Evolutionary conservation across 495 filamentous ascomycete species (phyloP), one percentile per base, ranked within the genome.

Genomic region (Podospora comata): DNA sequence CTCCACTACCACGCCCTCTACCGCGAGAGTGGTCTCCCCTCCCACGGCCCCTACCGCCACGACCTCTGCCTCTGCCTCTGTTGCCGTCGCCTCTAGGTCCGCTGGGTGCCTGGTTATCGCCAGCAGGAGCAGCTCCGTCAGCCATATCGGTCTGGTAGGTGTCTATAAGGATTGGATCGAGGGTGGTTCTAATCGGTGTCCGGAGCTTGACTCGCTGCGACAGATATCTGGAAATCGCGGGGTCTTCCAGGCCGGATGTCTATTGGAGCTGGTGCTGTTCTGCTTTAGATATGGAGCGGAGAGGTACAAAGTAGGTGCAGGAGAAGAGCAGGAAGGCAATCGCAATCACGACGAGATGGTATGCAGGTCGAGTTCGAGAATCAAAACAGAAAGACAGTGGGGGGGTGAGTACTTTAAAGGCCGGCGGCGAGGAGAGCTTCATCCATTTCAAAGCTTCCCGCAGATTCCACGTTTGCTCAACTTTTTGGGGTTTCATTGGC

Each of bases 51-150:
- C 58, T 58, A 18, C 69, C 69, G 55, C 75, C 76, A 39, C 78
- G 77, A 3, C 76, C 77, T 74, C 79, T 74, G 26, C 77, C 77
- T 70, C 76, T 76, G 1, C 77, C 77, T 75, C 80, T 76, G 26
- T 74, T 68, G 27, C 76, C 72, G 34, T 79, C 80, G 28, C 76
- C 78, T 63, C 80, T 70, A 4, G 72, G 66, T 6, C 69, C 67
- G n/a, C 68, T 54, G 5, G 71, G 53, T 27, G 62, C 55, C 44
- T 64, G 63, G 60, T 39, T 60, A 28, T 53, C 59, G n/a, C 58
- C 30, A 60, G 72, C 60, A 28, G 68, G 28, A 63, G 62, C 61
- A 58, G 44, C 65, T 18, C 61, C 63, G 39, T 62, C 73, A 65
- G 72, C 67, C 71, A 73, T 74, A 56, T n/a, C n/a, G 18, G 60